Base-by-base conservation (phyloP, 2,329 filamentous ascomycete genomes). In the Pseudogymnoascus sp. region DNA sequence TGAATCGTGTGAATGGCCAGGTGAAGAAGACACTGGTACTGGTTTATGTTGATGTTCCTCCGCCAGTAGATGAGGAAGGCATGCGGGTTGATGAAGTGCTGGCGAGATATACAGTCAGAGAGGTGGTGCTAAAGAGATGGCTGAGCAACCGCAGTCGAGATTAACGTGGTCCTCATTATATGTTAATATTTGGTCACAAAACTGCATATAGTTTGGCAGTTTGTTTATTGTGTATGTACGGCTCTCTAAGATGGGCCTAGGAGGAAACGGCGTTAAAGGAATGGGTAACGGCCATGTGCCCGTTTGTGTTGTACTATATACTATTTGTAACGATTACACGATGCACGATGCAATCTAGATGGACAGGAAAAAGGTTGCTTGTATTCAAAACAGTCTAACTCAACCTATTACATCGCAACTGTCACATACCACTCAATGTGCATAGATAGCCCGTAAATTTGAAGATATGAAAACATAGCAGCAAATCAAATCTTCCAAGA, bases 1-100 rank as follows among this genome's bases (percentile, higher is more conserved):
- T 96, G 47, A 95, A 96, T 66, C 84, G 94, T 7, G 92, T 97
- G 14, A 85, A 97, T 68, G 87, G 87, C 1, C 90, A 96, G 68
- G 94, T 96, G 4, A 84, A 88, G 71, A 99, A 99, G 80, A 96
- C 86, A 57, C 73, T 99, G 66, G 86, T 97, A 37, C 73, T 99
- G 33, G 87, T 89, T 39, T 99, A 97, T 70, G 92, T 99, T 11
- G 92, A 97, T 65, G 81, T 99, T 4, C 94, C 94, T 2, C 81
- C 87, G 3, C 88, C 90, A 1, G 69, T 78, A 14, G 72, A 74
- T 36, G 77, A 77, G 14, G 68, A 76, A 14, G 72, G 74, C 66
- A 59, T 77, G 25, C 84, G 89, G 62, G 80, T 94, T 58, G 81
- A 85, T 1, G 76, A 76, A 8, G 73, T 88, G 25, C 73, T 97